These are phyloP conservation scores for Pichia sp. DNA, from an alignment of 1,139 yeast species.

Conservation along the genomic window DNA sequence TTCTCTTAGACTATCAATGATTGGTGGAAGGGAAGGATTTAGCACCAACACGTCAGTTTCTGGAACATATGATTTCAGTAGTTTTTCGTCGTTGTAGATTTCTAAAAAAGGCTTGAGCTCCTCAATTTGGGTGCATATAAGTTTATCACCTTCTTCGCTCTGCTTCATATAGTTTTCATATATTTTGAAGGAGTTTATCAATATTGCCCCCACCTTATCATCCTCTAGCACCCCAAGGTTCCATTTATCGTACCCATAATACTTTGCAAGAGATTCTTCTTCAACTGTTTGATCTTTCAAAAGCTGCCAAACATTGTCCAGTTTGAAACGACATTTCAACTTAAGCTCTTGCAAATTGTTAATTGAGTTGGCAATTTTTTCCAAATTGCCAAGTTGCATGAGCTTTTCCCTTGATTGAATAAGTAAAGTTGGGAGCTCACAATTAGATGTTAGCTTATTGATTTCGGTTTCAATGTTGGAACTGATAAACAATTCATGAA, in stretches of 20 bases:
- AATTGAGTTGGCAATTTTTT: conserved; percentile 40
- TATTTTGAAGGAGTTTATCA: conserved; percentile 39
- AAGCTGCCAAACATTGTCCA: conserved; percentile 38
- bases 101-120: conserved; percentile 43
- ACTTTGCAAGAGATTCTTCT: conserved; percentile 46
- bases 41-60: conserved; percentile 36
- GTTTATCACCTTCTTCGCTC: conserved; percentile 60
- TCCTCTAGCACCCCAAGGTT: conserved; percentile 38
- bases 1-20: conserved; percentile 43
- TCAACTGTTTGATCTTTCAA: conserved; percentile 44
- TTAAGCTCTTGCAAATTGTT: conserved; percentile 42
- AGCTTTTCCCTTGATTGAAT: conserved; percentile 30
- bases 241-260: conserved; percentile 52
- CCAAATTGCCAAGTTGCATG: conserved; percentile 56
- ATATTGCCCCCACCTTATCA: conserved; percentile 32
- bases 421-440: background rate
- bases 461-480: conserved; percentile 57
- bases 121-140: conserved; percentile 42
- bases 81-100: conserved; percentile 36
- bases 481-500: conserved; percentile 43
- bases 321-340: conserved; percentile 14
- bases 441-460: conserved; percentile 54
- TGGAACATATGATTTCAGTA: conserved; percentile 49
- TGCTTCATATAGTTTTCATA: conserved; percentile 49
- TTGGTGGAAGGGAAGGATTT: conserved; percentile 38